Base-by-base conservation (phyloP, 176 grass and related monocot species). In the Lolium perenne region DNA sequence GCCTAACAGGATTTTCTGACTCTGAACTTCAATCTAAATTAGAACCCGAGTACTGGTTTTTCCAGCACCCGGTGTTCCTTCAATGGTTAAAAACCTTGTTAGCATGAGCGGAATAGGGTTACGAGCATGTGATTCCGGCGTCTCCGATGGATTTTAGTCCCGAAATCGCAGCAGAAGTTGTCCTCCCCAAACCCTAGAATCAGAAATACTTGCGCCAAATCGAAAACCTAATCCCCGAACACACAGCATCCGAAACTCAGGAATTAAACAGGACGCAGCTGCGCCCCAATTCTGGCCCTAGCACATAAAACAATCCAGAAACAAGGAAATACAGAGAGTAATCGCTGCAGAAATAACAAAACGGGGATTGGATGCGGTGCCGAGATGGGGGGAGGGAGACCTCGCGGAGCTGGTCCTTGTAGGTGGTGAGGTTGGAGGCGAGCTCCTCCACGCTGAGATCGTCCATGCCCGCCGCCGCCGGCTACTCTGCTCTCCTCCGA, bases 371-470 rank as follows among this genome's bases (percentile, higher is more conserved):
- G 48, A 49, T 3, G 63, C 40, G 60, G 61, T 20, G 9, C 5
- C 8, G 67, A 12, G 80, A 78, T 55, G 49, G 2, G 49, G 73
- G 73, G 38, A 53, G 76, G 21, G 10, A 84, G 76, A 97, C 94
- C 94, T 99, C 90, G 51, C 71, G 88, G 71, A 97, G 97, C 90
- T 99, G 94, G 45, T 97, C 97, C 74, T 90, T 93, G 84, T 99
- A 97, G 16, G 94, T 97, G 68, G 94, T 90, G 29, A 99, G 92
- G 53, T 97, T 99, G 78, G 94, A 92, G 21, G 92, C 92, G 80
- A 99, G 97, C 77, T 97, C 97, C 49, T 97, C 94, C 26, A 94
- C 92, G 80, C 94, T 96, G 43, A 99, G 87, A 78, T 99, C 97
- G 60, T 99, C 91, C 70, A 85, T 90, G 76, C 20, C 82, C n/a